A percentile compares a stretch with the other conserved stretches of the same genome.
These are phyloP conservation scores for Babesia sp. DNA, from an alignment of 169 alveolate species.

Conservation along the genomic window DNA sequence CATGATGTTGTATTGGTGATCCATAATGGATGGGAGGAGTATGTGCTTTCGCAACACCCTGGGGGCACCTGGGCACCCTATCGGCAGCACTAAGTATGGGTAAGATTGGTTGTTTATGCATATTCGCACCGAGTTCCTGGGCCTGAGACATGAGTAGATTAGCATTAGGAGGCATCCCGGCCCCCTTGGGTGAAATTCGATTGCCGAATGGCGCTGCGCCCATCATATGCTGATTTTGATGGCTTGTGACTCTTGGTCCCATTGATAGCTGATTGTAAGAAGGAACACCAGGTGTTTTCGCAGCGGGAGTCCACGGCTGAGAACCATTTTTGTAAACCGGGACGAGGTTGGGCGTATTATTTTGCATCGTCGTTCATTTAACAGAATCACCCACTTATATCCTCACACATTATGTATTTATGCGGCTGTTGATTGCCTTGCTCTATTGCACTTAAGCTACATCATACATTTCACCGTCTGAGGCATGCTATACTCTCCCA, in stretches of 20 bases:
- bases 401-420: neutral
- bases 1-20: constrained; percentile 6
- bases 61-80: neutral
- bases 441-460: neutral
- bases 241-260: neutral
- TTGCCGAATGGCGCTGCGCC: neutral
- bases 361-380: constrained; percentile 7
- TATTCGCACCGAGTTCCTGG: neutral
- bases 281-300: neutral
- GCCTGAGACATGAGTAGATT: too few relatives aligned
- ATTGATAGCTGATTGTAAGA: neutral
- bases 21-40: constrained; percentile 3
- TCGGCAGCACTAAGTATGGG: neutral
- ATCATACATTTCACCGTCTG: neutral
- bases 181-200: neutral
- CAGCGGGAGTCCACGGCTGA: constrained; percentile 10
- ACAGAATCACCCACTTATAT: neutral
- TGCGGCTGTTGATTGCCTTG: neutral
- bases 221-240: constrained; percentile 7
- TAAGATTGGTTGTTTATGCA: neutral
- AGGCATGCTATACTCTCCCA: too few relatives aligned
- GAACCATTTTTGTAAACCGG: constrained; percentile 29
- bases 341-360: neutral
- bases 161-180: neutral
- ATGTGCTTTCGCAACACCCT: neutral